Base-by-base conservation (phyloP, 768 basidiomycete species). In the Mrakia gelida region DNA sequence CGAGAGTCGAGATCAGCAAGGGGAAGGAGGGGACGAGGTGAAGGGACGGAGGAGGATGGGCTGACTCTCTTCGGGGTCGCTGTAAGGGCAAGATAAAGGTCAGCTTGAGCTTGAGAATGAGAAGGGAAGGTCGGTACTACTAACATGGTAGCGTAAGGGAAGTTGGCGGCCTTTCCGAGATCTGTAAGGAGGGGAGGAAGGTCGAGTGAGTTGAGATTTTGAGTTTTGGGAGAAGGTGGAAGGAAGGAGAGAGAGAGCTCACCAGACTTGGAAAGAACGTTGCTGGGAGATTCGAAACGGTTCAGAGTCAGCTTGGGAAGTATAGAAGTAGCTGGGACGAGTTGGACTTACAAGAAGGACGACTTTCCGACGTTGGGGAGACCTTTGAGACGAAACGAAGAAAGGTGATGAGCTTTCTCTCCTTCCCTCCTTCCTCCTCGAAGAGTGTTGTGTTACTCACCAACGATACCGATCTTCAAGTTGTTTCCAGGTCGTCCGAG, bases 291-390 rank as follows among this genome's bases (percentile, higher is more conserved):
- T 54, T 45, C 9, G 0, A 54, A 43, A 28, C 56, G 32, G 21
- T 41, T 7, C 28, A n/a, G 11, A 9, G 32, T 41, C 45, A 59
- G 72, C 28, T 52, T 23, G 34, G n/a, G 41, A 11, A 28, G 43
- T 21, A 49, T 21, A 38, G 49, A 18, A 23, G 38, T 0, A 18
- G 3, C 18, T 21, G 21, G 5, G 13, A 21, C 18, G 49, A 52
- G 18, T 13, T 34, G 43, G 54, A 11, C 74, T 30, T n/a, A 75
- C 74, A 99, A 99, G 86, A 98, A 96, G n/a, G 95, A 97, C 0
- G 93, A 95, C 86, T 99, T 98, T 80, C 97, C 97, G 81, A 98
- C 96, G 84, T 99, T 98, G 74, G 96, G 95, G 59, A 97, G 85
- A 84, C 93, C 92, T 94, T 2, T 2, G 73, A 59, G 65, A 41